Evolutionary conservation across 2,329 filamentous ascomycete species (phyloP), one percentile per base, ranked within the genome.

Genomic region (Alternaria alternata): DNA sequence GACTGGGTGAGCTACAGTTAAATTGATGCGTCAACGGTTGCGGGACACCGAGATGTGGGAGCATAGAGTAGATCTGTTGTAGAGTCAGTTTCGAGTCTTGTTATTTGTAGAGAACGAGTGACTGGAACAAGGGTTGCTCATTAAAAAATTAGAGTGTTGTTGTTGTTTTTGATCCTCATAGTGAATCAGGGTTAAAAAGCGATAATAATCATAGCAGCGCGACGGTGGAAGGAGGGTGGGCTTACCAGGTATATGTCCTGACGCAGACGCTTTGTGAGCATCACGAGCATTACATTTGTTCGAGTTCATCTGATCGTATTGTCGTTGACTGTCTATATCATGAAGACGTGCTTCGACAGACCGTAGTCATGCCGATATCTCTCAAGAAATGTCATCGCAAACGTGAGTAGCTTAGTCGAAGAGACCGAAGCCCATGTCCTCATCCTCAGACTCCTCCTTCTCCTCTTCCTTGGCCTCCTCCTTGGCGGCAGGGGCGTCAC

Each of bases 61-160:
- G 52, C 49, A 14, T 46, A 30, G 20, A 7, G 32, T 41, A 46
- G 44, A 65, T 68, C 73, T 74, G 59, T 58, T 60, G 54, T 36
- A 54, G 49, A 59, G 69, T 73, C 65, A 73, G 72, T 62, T 44
- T 64, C 49, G 43, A 58, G 49, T 12, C 42, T 39, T 41, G 38
- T 16, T 14, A 43, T 28, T 38, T 34, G 38, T 36, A 38, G 16
- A 26, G 24, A 62, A 54, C 30, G 8, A 49, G 34, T 11, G n/a
- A 54, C 24, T 52, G 49, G 53, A 57, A 24, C 41, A 11, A 34
- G 20, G 14, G 36, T 34, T 67, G 75, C 73, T 89, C 87, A 88
- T 85, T 78, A 88, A 89, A 89, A 89, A 89, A 89, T 89, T 89
- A 89, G 86, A 89, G 86, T 89, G 67, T 71, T 65, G 86, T 86